Evolutionary conservation across 1,284 basidiomycete genomes (phyloP).

Genomic region (Rhodotorula glutinis): DNA sequence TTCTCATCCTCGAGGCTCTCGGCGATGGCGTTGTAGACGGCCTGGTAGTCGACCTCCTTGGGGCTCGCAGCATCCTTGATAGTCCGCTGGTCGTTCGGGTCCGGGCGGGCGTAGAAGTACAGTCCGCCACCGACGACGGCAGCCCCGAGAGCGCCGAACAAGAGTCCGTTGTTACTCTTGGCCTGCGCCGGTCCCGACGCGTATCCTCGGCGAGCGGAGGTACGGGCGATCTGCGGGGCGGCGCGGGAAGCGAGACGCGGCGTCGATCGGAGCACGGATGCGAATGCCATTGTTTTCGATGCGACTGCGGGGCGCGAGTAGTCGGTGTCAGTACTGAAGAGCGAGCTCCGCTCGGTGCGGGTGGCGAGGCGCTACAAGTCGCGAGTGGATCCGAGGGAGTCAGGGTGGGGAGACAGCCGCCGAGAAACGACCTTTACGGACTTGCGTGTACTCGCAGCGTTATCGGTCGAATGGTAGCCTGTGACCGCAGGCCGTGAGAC

Average conservation of each 20-base stretch:
- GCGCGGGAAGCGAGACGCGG: slow-evolving; percentile 19
- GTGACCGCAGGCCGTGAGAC: too few species aligned
- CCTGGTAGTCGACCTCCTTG: slow-evolving; percentile 41
- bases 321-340: not conserved
- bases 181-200: not conserved
- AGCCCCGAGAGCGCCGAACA: slow-evolving; percentile 32
- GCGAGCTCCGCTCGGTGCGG: too few species aligned
- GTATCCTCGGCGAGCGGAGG: slow-evolving; percentile 20
- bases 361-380: too few species aligned
- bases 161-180: slow-evolving; percentile 22
- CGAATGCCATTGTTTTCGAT: slow-evolving; percentile 20
- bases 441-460: too few species aligned
- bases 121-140: slow-evolving; percentile 35
- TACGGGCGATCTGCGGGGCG: slow-evolving; percentile 6
- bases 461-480: too few species aligned
- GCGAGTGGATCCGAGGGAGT: too few species aligned
- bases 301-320: not conserved
- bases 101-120: slow-evolving; percentile 22
- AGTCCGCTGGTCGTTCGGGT: slow-evolving; percentile 28
- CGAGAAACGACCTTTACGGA: too few species aligned
- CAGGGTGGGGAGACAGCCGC: too few species aligned
- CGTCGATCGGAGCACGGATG: slow-evolving; percentile 23
- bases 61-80: slow-evolving; percentile 35
- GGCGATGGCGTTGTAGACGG: slow-evolving; percentile 79
- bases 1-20: slow-evolving; percentile 61